Base-by-base conservation (phyloP, 768 basidiomycete species). In the Tubosaeta sp. region DNA sequence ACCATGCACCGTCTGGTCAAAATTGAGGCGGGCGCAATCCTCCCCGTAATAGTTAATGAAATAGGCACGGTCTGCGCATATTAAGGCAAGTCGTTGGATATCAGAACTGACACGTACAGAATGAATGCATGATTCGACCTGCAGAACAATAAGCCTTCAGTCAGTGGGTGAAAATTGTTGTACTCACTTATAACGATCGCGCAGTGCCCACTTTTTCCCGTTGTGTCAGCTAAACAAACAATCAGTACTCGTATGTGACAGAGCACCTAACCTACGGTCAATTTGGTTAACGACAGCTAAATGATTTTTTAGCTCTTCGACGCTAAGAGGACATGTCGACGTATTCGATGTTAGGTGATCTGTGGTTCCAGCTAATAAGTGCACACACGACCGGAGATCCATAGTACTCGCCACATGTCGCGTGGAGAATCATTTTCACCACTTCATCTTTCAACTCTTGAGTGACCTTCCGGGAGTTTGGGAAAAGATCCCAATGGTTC, bases 11-110 rank as follows among this genome's bases (percentile, higher is more conserved):
- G 71, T 66, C 52, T 69, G 67, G 30, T 67, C 54, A 7, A 64
- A 61, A 29, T 66, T 58, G 1, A 80, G 65, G 13, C 78, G 74
- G 6, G 73, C 75, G 32, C 70, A 70, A 3, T 69, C 62, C 53
- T 77, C 71, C 6, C 76, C 78, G 13, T 76, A 53, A 38, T 71
- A 76, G 45, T 79, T 73, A 16, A 72, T 38, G 45, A 76, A 76
- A 22, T 64, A 59, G 19, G 67, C 67, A 16, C 48, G 34, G 31
- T 59, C 75, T 76, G 52, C 16, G 32, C 36, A 8, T 42, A 35
- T 56, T 45, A 66, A 24, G 24, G 19, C 14, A 27, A 14, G 25
- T 6, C 2, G 0, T 21, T 3, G 5, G 4, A 47, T 6, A 32
- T 19, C 2, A 27, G 2, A 44, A 21, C 8, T 19, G 11, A 29